Base-by-base conservation (phyloP, 108 stramenopile species). In the Stephanodiscus triporus region DNA sequence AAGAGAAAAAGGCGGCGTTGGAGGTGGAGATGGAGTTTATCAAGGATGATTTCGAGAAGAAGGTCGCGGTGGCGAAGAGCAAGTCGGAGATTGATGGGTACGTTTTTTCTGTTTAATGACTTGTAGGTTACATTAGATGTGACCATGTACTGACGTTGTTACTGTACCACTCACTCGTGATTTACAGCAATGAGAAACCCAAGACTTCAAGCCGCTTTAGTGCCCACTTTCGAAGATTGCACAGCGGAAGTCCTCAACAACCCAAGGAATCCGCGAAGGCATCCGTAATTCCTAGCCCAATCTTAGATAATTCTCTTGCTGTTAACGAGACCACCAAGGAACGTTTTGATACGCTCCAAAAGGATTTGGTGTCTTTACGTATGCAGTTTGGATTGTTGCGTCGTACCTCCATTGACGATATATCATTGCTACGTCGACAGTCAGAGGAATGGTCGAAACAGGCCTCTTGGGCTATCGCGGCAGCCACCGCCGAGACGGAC, bases 11-110 rank as follows among this genome's bases (percentile, higher is more conserved):
- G 66, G 72, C 86, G 26, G 45, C 30, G 26, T 60, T 90, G 58
- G 87, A 90, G 58, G 68, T 86, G 9, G 87, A 90, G 66, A 48
- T 88, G 14, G 79, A 87, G 22, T 20, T 56, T 16, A 37, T 74
- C 19, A 69, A 73, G 57, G 38, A 51, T 11, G 73, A 81, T 37
- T 58, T 82, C 16, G 66, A 43, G 20, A 29, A 49, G 62, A 79
- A 72, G 61, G 38, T 48, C 16, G 38, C 22, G 30, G 81, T 72
- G 40, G 43, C 40, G 48, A 78, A 68, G 61, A 62, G 51, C n/a
- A 51, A 78, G n/a, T 9, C 68, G 4, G 84, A 85, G 24, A 72
- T 65, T 11, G 66, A 70, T 24, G 36, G 68, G 68, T 76, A 26
- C 14, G 75, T 67, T 43, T 60, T 40, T 23, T 27, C 30, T 9